Base-by-base conservation (phyloP, 305 asterid genomes). In the Ilex paraguariensis region DNA sequence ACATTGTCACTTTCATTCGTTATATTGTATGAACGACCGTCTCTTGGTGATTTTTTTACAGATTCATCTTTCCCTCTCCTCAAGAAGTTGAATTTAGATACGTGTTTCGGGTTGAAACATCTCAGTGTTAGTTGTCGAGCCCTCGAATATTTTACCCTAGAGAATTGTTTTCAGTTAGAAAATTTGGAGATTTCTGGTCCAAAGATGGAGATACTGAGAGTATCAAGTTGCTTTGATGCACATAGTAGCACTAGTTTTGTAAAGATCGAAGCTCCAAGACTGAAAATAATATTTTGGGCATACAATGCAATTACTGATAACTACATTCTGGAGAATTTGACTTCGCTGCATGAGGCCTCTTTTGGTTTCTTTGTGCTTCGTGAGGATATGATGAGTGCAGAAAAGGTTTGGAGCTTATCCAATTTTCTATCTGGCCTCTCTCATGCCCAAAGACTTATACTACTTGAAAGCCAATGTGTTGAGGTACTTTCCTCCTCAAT, bases 51-150 rank as follows among this genome's bases (percentile, higher is more conserved):
- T 63, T 33, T 91, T 13, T 91, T 91, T 72, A 78, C 85, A 1
- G 69, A 61, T 48, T 74, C 88, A 3, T 83, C 96, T 2, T 91
- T 91, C 21, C 95, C 96, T 15, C 33, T 53, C 77, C 93, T 91
- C 14, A 86, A 75, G 64, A 83, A 71, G 14, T 60, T 88, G 72
- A 82, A 74, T 40, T 53, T 91, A 5, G 96, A 84, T 11, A 64
- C 72, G 2, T 86, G 88, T 44, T 64, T 59, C 7, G 96, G 89
- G 12, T 13, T 91, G 74, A 80, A 59, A 62, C 79, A 70, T 66
- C 82, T 91, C 10, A 60, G 78, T 50, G 46, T 91, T 3, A 73
- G 81, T 66, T 84, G 90, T 45, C 81, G 84, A 0, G 73, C 67
- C 0, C 63, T 91, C 10, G 81, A 79, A 56, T 81, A 86, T 44